Evolutionary conservation across 2,329 filamentous ascomycete genomes (phyloP).

Genomic region (Knoxdaviesia proteae): DNA sequence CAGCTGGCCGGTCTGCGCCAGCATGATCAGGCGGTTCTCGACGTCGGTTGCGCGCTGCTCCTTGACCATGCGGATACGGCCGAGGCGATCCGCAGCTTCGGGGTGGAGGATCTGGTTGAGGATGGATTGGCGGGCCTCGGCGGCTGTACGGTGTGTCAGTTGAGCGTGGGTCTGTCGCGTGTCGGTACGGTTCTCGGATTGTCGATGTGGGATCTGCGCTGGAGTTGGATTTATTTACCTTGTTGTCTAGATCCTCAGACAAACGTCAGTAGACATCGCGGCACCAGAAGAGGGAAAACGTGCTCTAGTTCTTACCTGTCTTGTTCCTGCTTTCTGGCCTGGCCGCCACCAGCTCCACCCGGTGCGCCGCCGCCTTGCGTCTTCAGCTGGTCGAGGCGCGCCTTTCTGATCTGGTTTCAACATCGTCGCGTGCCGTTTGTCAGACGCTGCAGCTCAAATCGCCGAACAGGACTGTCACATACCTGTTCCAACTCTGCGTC

Average conservation of each 20-base stretch:
- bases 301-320: not conserved
- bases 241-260: not conserved
- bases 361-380: slow-evolving; percentile 33
- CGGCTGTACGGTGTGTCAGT: slow-evolving; percentile 8
- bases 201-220: not conserved
- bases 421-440: not conserved
- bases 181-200: not conserved
- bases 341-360: slow-evolving; percentile 17
- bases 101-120: slow-evolving; percentile 87
- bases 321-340: slow-evolving; percentile 39
- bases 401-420: slow-evolving; percentile 57
- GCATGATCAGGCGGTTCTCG: slow-evolving; percentile 80
- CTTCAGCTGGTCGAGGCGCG: slow-evolving; percentile 84
- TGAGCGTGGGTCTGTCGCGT: not conserved
- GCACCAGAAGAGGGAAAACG: slow-evolving; percentile 6
- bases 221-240: not conserved
- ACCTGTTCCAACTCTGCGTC: slow-evolving; percentile 23
- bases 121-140: slow-evolving; percentile 55
- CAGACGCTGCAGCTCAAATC: not conserved
- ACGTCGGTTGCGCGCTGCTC: slow-evolving; percentile 74
- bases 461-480: not conserved
- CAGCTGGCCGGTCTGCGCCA: slow-evolving; percentile 75
- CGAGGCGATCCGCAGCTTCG: slow-evolving; percentile 78
- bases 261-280: not conserved
- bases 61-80: slow-evolving; percentile 89